Evolutionary conservation across 2,329 filamentous ascomycete genomes (phyloP), one percentile per base, ranked within the genome.

Genomic region (Aspergillus pseudoterreus): DNA sequence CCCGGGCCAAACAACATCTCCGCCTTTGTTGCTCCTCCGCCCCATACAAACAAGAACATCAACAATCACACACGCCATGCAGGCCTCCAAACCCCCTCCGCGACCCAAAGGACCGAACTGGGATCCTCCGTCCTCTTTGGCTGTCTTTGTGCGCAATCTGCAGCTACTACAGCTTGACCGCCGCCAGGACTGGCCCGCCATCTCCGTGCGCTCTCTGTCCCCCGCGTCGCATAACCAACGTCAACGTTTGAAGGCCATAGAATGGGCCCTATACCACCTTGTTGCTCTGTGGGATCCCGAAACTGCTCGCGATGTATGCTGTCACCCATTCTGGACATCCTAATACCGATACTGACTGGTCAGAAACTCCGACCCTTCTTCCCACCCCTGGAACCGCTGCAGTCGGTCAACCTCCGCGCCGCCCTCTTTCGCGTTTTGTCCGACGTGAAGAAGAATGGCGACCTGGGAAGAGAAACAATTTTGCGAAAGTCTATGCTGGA

Each of bases 401-500:
- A 96, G 71, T 96, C 92, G 5, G 78, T 95, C 61, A 96, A 95
- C 67, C 81, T 99, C 6, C 89, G 94, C 46, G 85, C 89, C 30
- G 90, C 89, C 8, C 78, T 96, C 8, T 87, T 92, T 62, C 83
- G 90, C 69, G 84, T 81, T 59, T 82, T 99, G 49, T 88, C 92
- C 57, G 86, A 90, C 47, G 78, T 90, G 53, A 97, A 97, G 76
- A 95, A 95, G 75, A 89, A 84, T 73, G 92, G 91, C 27, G 77
- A 86, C 0, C 77, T 97, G 8, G 89, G 90, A 3, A 81, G 89
- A 45, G 91, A 96, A 64, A 82, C 82, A 0, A 82, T 95, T 1
- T 74, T 97, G 30, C 84, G 94, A 47, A 96, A 96, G 75, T 95
- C 90, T 0, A 96, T 96, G 89, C 77, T 99, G 47, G 94, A 99